Base-by-base conservation (phyloP, 768 basidiomycete genomes). In the Mycena rosella region DNA sequence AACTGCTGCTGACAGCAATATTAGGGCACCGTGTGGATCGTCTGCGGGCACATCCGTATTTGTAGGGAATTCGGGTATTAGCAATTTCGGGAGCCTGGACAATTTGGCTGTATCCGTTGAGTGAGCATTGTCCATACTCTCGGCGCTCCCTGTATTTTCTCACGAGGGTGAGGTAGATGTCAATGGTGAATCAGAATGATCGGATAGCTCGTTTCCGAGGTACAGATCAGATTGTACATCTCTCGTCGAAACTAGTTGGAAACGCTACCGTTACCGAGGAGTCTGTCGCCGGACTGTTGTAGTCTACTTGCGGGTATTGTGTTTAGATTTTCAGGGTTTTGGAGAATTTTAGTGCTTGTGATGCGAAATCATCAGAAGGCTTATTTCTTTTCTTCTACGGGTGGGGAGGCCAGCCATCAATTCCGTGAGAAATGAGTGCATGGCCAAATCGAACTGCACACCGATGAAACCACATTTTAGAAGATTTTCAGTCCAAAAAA, bases 171-270 rank as follows among this genome's bases (percentile, higher is more conserved):
- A 51, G 29, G 48, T 60, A 60, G 59, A 60, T 60, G 59, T 36
- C 59, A 60, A 60, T 60, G 59, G 59, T 60, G 59, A 60, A 60
- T 60, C 59, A 60, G 48, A 45, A 60, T 60, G 59, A 60, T 40
- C 59, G 36, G 48, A 60, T 60, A 26, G 48, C 59, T 60, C 59
- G n/a, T 45, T 60, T 60, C 59, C 42, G 42, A 44, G 42, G 42
- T n/a, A 20, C 42, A 20, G 42, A n/a, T 44, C 42, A 44, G n/a
- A 44, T 44, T 44, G 42, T 44, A 44, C 42, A n/a, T 44, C 20
- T 44, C 42, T 44, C 42, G 42, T 44, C 42, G 42, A 44, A 44
- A 44, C 42, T 44, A 44, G 42, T 44, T 44, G 42, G 42, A 44
- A 44, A 44, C 42, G 42, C 42, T 44, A n/a, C 42, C 42, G 5